Conservation (phyloP, 2,329 filamentous ascomycete genomes). For the Colletotrichum zoysiae region DNA sequence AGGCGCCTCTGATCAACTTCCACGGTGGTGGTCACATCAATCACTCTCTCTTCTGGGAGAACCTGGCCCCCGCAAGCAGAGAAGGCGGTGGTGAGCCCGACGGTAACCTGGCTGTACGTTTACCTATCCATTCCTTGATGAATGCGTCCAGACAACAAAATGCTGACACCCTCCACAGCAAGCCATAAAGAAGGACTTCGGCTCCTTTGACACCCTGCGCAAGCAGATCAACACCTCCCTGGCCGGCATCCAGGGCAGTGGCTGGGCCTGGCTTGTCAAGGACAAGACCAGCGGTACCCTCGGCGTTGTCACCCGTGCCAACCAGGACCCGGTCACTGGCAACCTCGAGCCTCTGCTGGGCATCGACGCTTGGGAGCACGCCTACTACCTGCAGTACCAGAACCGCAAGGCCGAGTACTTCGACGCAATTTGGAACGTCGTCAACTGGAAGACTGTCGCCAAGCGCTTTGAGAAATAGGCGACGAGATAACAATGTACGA, state of each 20-base stretch:
- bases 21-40: slow-evolving; percentile 90
- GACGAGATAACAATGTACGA: slow-evolving; percentile 14
- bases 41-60: slow-evolving; percentile 89
- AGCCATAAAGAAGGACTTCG: slow-evolving; percentile 76
- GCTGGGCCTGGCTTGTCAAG: slow-evolving; percentile 92
- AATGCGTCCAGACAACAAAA: slow-evolving; percentile 32
- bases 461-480: slow-evolving; percentile 73
- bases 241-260: slow-evolving; percentile 84
- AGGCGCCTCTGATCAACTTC: slow-evolving; percentile 76
- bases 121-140: not conserved
- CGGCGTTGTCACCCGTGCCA: slow-evolving; percentile 78
- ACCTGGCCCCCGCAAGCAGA: slow-evolving; percentile 76
- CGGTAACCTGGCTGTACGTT: slow-evolving; percentile 68
- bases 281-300: slow-evolving; percentile 73
- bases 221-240: slow-evolving; percentile 77
- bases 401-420: slow-evolving; percentile 98
- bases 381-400: slow-evolving; percentile 96
- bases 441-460: slow-evolving; percentile 94
- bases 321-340: slow-evolving; percentile 90
- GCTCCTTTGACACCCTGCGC: slow-evolving; percentile 72
- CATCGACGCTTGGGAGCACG: slow-evolving; percentile 96
- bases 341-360: slow-evolving; percentile 86
- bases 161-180: slow-evolving; percentile 49
- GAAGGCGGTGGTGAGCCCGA: slow-evolving; percentile 71
- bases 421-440: slow-evolving; percentile 90